Percentiles rank a stretch among this genome's conserved stretches.
Evolutionary conservation across 2,329 filamentous ascomycete species (phyloP).

Genomic region (Fusarium verticillioides): DNA sequence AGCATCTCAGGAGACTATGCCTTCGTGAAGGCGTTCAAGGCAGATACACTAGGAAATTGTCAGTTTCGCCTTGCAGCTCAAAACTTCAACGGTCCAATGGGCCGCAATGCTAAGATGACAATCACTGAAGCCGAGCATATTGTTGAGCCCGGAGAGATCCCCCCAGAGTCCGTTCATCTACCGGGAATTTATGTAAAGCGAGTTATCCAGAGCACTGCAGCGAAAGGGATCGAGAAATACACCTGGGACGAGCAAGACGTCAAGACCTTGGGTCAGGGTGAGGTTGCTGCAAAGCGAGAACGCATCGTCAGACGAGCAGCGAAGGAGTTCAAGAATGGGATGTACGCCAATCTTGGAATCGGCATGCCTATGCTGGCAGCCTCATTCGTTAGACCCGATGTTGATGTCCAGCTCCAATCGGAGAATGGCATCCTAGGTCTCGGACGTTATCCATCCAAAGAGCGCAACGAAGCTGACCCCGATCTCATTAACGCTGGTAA

Average conservation of each 20-base stretch:
- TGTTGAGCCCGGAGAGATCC: constrained; percentile 87
- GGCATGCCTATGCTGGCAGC: constrained; percentile 95
- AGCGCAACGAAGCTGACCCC: constrained; percentile 76
- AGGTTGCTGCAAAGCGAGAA: constrained; percentile 80
- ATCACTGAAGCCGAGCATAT: constrained; percentile 95
- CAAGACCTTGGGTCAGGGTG: constrained; percentile 72
- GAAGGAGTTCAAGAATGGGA: constrained; percentile 93
- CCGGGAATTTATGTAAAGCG: constrained; percentile 94
- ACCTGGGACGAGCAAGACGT: constrained; percentile 76
- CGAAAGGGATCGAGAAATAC: constrained; percentile 87
- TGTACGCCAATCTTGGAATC: constrained; percentile 93
- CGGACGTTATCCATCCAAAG: constrained; percentile 75
- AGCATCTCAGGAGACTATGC: constrained; percentile 90
- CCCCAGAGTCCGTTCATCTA: constrained; percentile 87
- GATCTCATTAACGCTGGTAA: constrained; percentile 94
- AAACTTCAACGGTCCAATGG: constrained; percentile 97
- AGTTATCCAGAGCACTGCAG: constrained; percentile 81
- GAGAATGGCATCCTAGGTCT: constrained; percentile 82
- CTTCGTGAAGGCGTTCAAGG: constrained; percentile 93
- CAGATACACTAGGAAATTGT: constrained; percentile 90
- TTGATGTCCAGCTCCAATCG: constrained; percentile 84
- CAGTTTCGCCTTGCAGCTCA: constrained; percentile 87
- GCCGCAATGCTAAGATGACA: constrained; percentile 87
- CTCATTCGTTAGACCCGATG: constrained; percentile 79
- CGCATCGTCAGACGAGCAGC: constrained; percentile 85